These are phyloP conservation scores for Parathielavia appendiculata DNA, from an alignment of 495 filamentous ascomycete species.

Conservation along the genomic window DNA sequence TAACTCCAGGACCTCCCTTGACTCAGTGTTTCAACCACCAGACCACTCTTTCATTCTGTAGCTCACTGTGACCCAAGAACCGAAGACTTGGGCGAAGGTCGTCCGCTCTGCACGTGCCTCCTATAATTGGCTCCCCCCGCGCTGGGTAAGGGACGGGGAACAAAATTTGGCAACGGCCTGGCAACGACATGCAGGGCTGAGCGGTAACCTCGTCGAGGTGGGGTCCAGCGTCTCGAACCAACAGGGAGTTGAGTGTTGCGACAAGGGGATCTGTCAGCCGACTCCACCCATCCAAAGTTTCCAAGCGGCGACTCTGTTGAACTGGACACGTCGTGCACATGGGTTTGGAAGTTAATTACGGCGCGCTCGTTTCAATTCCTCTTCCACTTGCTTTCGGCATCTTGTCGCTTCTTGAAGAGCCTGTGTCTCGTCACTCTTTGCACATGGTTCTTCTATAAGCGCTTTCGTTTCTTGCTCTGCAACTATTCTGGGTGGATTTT, in stretches of 20 bases:
- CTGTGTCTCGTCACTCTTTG: conserved; percentile 1
- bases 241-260: conserved; percentile 12
- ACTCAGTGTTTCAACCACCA: too few species aligned
- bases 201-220: background rate
- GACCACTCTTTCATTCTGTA: too few species aligned
- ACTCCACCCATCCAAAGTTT: conserved; percentile 13
- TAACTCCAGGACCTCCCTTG: too few species aligned
- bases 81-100: too few species aligned
- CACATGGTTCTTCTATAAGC: conserved; percentile 18
- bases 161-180: background rate
- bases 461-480: conserved; percentile 20
- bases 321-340: conserved; percentile 36
- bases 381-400: conserved; percentile 18
- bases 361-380: conserved; percentile 16
- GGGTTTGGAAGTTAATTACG: conserved; percentile 17
- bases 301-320: conserved; percentile 24
- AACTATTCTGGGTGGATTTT: conserved; percentile 12
- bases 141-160: too few species aligned
- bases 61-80: too few species aligned
- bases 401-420: conserved; percentile 12
- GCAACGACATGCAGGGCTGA: conserved; percentile 16
- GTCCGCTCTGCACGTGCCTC: background rate
- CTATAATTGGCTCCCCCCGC: conserved; percentile 24
- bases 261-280: conserved; percentile 17
- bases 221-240: conserved; percentile 9